Percentiles rank a stretch among this genome's conserved stretches.
phyloP scores from a whole-genome alignment of 805 yeast species.

The Yamadazyma phyllophila region DNA sequence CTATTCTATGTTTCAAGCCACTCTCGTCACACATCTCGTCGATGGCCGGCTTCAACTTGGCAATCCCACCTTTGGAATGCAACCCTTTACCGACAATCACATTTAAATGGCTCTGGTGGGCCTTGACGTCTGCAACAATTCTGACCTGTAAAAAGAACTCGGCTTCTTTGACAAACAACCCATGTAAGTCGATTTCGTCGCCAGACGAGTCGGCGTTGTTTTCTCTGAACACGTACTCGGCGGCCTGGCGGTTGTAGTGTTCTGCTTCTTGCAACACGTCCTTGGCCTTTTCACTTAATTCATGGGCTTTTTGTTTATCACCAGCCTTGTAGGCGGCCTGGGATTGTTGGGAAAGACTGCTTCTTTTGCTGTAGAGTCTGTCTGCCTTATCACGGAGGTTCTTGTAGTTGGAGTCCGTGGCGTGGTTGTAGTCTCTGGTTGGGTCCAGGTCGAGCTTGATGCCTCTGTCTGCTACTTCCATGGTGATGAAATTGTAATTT shows the following conservation, averaged over 20 bases:
- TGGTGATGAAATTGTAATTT: background rate
- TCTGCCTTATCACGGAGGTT: conserved; percentile 67
- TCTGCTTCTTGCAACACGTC: conserved; percentile 61
- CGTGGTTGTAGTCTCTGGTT: conserved; percentile 65
- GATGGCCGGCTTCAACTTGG: conserved; percentile 87
- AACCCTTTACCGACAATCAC: conserved; percentile 93
- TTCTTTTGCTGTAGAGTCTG: conserved; percentile 55
- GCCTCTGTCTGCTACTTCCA: conserved; percentile 14
- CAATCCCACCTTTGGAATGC: conserved; percentile 78
- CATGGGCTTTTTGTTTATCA: conserved; percentile 69
- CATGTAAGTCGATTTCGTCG: conserved; percentile 92
- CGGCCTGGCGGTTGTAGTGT: conserved; percentile 72
- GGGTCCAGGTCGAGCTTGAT: conserved; percentile 12
- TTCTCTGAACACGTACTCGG: conserved; percentile 81
- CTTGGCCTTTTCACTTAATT: conserved; percentile 68
- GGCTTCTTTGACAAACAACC: conserved; percentile 87
- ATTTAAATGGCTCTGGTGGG: conserved; percentile 59
- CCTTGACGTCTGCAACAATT: conserved; percentile 59
- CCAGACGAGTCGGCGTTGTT: conserved; percentile 83
- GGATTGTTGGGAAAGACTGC: conserved; percentile 59
- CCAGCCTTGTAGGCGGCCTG: conserved; percentile 77
- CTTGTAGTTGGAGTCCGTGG: conserved; percentile 62
- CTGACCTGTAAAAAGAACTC: conserved; percentile 71
- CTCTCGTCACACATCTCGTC: conserved; percentile 72
- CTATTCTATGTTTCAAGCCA: conserved; percentile 57